These are phyloP conservation scores for Cerrena zonata DNA, from an alignment of 1,284 basidiomycete genomes.

Conservation along the genomic window DNA sequence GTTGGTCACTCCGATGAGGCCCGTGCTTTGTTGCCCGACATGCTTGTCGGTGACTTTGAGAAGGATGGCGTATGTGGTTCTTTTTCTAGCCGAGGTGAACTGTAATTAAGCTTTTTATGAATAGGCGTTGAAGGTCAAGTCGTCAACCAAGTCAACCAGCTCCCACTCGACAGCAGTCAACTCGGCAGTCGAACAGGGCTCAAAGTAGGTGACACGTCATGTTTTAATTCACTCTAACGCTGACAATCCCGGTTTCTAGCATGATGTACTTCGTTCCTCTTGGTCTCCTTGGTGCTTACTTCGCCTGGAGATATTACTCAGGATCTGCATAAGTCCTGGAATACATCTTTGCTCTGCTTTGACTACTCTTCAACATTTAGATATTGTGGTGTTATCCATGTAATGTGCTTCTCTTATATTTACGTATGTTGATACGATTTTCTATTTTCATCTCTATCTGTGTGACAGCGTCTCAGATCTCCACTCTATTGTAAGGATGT, in stretches of 20 bases:
- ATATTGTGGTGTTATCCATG: no score
- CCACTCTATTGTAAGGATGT: no score
- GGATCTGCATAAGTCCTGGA: no score
- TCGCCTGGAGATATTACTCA: constrained; percentile 75
- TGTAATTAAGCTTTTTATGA: constrained; percentile 3
- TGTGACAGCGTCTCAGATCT: no score
- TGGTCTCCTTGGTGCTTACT: constrained; percentile 69
- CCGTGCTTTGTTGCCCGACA: constrained; percentile 73
- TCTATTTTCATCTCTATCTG: no score
- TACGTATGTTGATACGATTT: no score
- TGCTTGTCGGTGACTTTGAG: constrained; percentile 79
- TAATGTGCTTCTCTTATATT: no score
- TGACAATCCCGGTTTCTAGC: constrained; percentile 32
- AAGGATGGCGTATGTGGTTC: constrained; percentile 51
- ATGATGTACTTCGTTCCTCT: constrained; percentile 78
- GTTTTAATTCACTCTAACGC: background rate
- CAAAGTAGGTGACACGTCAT: constrained; percentile 48
- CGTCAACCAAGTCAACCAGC: constrained; percentile 27
- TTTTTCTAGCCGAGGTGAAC: background rate
- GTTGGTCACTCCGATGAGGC: constrained; percentile 99
- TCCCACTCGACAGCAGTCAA: constrained; percentile 31
- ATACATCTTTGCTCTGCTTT: no score
- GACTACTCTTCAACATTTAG: no score
- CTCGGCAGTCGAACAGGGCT: constrained; percentile 58
- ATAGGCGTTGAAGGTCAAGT: constrained; percentile 47